These are phyloP conservation scores for Myriosclerotinia duriaeana DNA, from an alignment of 2,329 filamentous ascomycete species.

Conservation along the genomic window DNA sequence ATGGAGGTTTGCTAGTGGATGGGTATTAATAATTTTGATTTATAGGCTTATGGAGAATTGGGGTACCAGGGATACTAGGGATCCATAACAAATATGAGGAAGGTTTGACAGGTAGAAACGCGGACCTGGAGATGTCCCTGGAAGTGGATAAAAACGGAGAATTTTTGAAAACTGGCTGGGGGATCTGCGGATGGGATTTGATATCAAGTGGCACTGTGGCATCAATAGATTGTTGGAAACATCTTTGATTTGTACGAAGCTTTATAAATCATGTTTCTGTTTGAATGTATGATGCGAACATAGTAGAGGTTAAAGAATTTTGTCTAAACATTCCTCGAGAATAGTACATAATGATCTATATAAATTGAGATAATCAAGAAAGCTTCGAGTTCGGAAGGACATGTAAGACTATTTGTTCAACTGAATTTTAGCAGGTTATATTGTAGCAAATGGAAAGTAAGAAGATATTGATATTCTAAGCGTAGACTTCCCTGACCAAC, in stretches of 20 bases:
- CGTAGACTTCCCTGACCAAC: slow-evolving; percentile 21
- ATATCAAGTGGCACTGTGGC: too few species aligned
- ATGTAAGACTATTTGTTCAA: not conserved
- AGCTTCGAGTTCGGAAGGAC: too few species aligned
- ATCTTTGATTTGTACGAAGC: too few species aligned
- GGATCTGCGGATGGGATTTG: not conserved
- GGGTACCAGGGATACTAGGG: too few species aligned
- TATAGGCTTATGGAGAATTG: too few species aligned
- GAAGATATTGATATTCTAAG: not conserved
- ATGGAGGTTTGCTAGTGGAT: not conserved
- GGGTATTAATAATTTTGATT: too few species aligned
- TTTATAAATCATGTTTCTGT: not conserved
- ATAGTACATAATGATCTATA: not conserved
- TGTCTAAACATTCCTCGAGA: not conserved
- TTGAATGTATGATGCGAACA: too few species aligned
- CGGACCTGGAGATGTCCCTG: not conserved
- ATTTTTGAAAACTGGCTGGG: not conserved
- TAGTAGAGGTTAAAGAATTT: not conserved
- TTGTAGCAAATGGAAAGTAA: not conserved
- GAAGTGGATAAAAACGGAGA: not conserved
- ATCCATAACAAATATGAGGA: too few species aligned
- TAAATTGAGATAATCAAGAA: not conserved
- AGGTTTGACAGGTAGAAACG: not conserved
- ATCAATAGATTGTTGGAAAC: too few species aligned
- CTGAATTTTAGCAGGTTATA: not conserved